phyloP scores from a whole-genome alignment of 352 stramenopile species.

The Phytophthora ohioensis region DNA sequence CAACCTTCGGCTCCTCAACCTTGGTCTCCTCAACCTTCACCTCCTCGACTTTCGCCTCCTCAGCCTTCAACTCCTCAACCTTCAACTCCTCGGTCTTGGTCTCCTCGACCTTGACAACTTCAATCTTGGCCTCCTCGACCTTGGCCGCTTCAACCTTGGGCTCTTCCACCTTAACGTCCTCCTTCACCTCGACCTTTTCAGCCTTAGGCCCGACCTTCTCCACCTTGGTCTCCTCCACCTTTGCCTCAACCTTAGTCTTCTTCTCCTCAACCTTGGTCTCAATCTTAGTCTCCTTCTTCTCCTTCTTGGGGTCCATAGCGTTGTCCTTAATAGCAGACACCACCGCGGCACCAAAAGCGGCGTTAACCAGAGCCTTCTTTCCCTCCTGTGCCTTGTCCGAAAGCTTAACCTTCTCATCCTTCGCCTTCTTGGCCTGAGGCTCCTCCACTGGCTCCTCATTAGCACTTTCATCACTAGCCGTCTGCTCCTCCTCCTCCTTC shows the following conservation, averaged over 20 bases:
- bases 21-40: constrained; percentile 14
- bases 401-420: constrained; percentile 16
- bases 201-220: constrained; percentile 6
- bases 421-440: constrained; percentile 20
- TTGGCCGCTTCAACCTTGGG: constrained; percentile 18
- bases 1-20: constrained; percentile 1
- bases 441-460: constrained; percentile 34
- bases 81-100: neutral
- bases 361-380: constrained; percentile 44
- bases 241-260: constrained; percentile 11
- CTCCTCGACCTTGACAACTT: constrained; percentile 13
- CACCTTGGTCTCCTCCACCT: constrained; percentile 14
- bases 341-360: constrained; percentile 36
- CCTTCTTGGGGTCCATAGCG: constrained; percentile 30
- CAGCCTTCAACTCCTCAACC: too few species aligned
- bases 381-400: constrained; percentile 37
- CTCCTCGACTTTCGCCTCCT: constrained; percentile 1
- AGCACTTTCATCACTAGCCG: constrained; percentile 37
- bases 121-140: constrained; percentile 18
- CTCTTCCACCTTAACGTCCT: constrained; percentile 12
- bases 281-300: constrained; percentile 16
- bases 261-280: constrained; percentile 21
- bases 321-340: constrained; percentile 45
- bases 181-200: constrained; percentile 4
- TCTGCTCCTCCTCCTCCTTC: constrained; percentile 33